These are phyloP conservation scores for Pezicula neosporulosa DNA, from an alignment of 2,329 filamentous ascomycete species.

Conservation along the genomic window DNA sequence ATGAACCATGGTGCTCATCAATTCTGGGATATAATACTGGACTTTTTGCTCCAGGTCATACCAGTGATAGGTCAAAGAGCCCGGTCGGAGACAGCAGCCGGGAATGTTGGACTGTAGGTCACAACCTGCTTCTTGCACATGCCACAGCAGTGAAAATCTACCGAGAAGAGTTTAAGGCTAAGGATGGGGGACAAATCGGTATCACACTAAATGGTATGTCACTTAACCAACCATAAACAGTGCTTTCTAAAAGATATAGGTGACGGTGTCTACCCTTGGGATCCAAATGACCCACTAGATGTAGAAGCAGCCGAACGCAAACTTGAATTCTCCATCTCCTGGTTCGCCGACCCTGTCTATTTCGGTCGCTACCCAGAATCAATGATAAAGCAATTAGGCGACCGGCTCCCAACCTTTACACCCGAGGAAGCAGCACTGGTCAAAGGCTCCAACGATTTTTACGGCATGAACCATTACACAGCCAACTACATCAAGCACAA, in stretches of 20 bases:
- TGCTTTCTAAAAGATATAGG: slow-evolving; percentile 37
- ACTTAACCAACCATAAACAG: slow-evolving; percentile 1
- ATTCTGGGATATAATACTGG: slow-evolving; percentile 78
- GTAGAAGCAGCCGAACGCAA: slow-evolving; percentile 75
- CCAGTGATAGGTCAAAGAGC: slow-evolving; percentile 70
- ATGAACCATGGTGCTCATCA: slow-evolving; percentile 83
- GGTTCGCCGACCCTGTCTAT: slow-evolving; percentile 89
- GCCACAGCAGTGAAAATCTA: slow-evolving; percentile 78
- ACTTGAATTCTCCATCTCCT: slow-evolving; percentile 82
- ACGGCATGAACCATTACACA: slow-evolving; percentile 93
- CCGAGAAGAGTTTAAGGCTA: slow-evolving; percentile 75
- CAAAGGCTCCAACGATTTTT: slow-evolving; percentile 86
- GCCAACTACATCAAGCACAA: slow-evolving; percentile 82
- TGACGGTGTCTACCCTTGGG: slow-evolving; percentile 80
- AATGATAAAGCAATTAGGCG: slow-evolving; percentile 78
- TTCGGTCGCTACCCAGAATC: slow-evolving; percentile 79
- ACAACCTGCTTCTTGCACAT: slow-evolving; percentile 77
- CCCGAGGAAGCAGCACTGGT: slow-evolving; percentile 70
- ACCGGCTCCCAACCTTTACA: slow-evolving; percentile 72
- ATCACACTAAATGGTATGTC: slow-evolving; percentile 77
- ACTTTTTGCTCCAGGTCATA: slow-evolving; percentile 77
- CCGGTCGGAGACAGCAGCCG: slow-evolving; percentile 68
- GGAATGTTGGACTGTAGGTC: slow-evolving; percentile 81
- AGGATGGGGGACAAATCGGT: slow-evolving; percentile 72
- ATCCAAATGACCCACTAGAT: slow-evolving; percentile 70